phyloP scores from a whole-genome alignment of 2,329 filamentous ascomycete species.

The Neurospora sp. region DNA sequence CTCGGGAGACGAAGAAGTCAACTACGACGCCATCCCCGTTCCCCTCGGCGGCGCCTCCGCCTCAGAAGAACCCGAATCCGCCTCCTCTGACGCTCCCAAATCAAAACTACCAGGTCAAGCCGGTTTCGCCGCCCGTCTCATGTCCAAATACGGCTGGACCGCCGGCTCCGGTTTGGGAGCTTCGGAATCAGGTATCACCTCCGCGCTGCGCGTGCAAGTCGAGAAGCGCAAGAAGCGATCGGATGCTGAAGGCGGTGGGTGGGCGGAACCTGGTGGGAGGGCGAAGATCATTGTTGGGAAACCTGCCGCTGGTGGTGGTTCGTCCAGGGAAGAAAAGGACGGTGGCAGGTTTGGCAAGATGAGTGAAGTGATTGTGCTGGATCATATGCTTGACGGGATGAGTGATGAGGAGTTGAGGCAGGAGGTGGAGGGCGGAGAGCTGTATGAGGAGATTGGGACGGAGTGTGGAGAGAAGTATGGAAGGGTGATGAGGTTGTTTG shows the following conservation, averaged over 20 bases:
- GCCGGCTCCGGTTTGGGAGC: conserved; percentile 82
- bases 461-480: conserved; percentile 88
- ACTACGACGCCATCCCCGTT: conserved; percentile 28
- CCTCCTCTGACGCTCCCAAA: conserved; percentile 32
- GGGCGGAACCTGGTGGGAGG: conserved; percentile 56
- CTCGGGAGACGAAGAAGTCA: conserved; percentile 27
- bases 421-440: conserved; percentile 58
- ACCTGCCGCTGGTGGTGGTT: conserved; percentile 31
- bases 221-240: conserved; percentile 74
- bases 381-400: conserved; percentile 79
- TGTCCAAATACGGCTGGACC: conserved; percentile 90
- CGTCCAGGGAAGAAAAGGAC: conserved; percentile 9
- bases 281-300: conserved; percentile 76
- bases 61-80: conserved; percentile 23
- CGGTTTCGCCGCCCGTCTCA: conserved; percentile 77
- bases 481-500: conserved; percentile 67
- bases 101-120: conserved; percentile 62
- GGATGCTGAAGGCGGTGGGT: conserved; percentile 71
- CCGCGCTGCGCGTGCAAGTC: conserved; percentile 73
- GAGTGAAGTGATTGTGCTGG: conserved; percentile 72
- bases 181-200: conserved; percentile 69
- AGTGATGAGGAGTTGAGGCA: conserved; percentile 49
- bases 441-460: conserved; percentile 92
- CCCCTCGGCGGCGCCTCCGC: conserved; percentile 29
- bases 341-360: conserved; percentile 51